Base-by-base conservation (phyloP, 306 rosid genomes). In the Vigna mungo region DNA sequence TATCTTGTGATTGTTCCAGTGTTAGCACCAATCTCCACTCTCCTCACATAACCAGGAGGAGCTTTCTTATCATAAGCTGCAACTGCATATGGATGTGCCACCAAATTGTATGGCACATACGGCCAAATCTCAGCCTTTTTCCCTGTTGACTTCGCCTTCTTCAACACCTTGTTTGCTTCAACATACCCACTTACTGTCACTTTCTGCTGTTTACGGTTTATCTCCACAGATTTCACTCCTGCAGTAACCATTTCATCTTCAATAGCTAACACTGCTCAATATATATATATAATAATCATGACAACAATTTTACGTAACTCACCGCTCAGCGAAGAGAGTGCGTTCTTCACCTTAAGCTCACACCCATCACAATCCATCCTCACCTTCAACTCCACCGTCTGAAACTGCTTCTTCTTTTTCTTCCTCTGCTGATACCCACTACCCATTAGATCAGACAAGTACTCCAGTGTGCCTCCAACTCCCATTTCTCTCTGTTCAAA, bases 331-430 rank as follows among this genome's bases (percentile, higher is more conserved):
- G 97, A 86, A 71, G 96, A 88, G 66, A 96, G 93, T n/a, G 93
- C 83, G 43, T 92, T 92, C 89, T 91, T 96, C 83, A 96, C 92
- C 91, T 96, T 92, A 11, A 92, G 94, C 85, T 90, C 99, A 88
- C 99, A 96, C 30, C 99, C 99, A 81, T 95, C 98, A 88, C 98
- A 96, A 86, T 96, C 99, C 98, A 96, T 96, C 71, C 96, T 88
- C 66, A 92, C 93, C 82, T 92, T 96, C 21, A 95, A 82, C 80
- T 95, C 99, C 65, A 95, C 97, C 0, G 97, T 92, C 41, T 88
- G 93, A 10, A 89, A 82, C 83, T 91, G 96, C 82, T 89, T 92
- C 88, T 77, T 94, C 90, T 84, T 94, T 9, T 41, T 41, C 82
- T 88, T 95, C 83, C 84, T 87, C 62, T 87, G 77, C 70, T 68